These are phyloP conservation scores for Alternaria sp. DNA, from an alignment of 2,329 filamentous ascomycete genomes.

Conservation along the genomic window DNA sequence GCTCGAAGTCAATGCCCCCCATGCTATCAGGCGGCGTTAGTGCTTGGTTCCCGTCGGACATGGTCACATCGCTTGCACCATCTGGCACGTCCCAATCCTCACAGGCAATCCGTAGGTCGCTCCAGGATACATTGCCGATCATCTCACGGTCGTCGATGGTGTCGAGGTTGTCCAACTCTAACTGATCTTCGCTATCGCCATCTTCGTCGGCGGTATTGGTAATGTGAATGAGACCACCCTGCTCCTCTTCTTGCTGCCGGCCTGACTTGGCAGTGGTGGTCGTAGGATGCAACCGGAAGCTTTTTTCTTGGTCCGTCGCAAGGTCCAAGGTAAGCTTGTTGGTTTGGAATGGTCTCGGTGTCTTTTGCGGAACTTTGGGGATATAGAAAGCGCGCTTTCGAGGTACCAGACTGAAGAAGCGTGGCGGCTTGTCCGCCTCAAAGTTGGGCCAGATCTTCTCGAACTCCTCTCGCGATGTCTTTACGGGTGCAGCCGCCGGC, in stretches of 20 bases:
- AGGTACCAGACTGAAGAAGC: conserved; percentile 83
- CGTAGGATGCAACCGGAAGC: conserved; percentile 74
- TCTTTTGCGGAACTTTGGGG: conserved; percentile 78
- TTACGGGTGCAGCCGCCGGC: conserved; percentile 69
- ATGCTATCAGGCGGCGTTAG: conserved; percentile 34
- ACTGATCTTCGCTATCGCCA: conserved; percentile 51
- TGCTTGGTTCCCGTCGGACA: conserved; percentile 39
- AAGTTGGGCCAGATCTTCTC: conserved; percentile 83
- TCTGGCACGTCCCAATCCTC: conserved; percentile 78
- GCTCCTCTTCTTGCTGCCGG: conserved; percentile 57
- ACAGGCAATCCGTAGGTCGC: conserved; percentile 84
- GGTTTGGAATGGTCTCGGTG: conserved; percentile 80
- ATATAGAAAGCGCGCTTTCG: conserved; percentile 79
- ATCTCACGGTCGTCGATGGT: conserved; percentile 66
- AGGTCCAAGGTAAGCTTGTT: conserved; percentile 90
- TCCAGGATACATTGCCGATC: conserved; percentile 76
- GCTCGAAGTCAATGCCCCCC: conserved; percentile 37
- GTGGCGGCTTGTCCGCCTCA: conserved; percentile 74
- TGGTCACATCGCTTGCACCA: conserved; percentile 29
- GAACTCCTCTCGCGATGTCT: conserved; percentile 76
- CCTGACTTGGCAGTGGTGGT: conserved; percentile 56
- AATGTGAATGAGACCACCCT: conserved; percentile 62
- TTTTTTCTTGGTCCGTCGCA: conserved; percentile 82
- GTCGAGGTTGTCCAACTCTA: conserved; percentile 58
- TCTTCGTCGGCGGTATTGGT: conserved; percentile 52